Evolutionary conservation across 2,329 filamentous ascomycete genomes (phyloP), one percentile per base, ranked within the genome.

Genomic region (Pyrenophora seminiperda): DNA sequence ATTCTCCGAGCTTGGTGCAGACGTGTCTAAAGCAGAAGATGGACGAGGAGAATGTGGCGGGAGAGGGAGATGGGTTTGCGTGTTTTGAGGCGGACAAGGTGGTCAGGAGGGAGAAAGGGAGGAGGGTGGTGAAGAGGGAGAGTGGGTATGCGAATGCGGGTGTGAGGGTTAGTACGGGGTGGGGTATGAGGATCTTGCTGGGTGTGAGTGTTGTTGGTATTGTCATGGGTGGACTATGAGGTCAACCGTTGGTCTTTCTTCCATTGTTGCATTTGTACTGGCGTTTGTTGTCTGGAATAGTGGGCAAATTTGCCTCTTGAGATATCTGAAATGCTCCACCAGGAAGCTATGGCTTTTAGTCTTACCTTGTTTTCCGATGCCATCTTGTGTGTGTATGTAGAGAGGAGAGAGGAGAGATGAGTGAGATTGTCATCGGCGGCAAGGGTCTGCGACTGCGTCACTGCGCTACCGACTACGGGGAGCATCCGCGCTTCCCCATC

Each of bases 331-430:
- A 27, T 2, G 9, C 10, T 27, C 24, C 24, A 13, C 10, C n/a
- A n/a, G n/a, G n/a, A n/a, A n/a, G n/a, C n/a, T n/a, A n/a, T n/a
- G n/a, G n/a, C n/a, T n/a, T n/a, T n/a, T n/a, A n/a, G n/a, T n/a
- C n/a, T n/a, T 22, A 71, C 68, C 33, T 68, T 65, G 52, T 70
- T 70, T 50, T 58, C 57, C 31, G 66, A 63, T 29, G 60, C 62
- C 68, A 71, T 71, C 43, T 37, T 61, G 50, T 50, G 7, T 31
- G 18, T 14, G 11, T 18, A 34, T 27, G n/a, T n/a, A n/a, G n/a
- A n/a, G n/a, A n/a, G n/a, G n/a, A n/a, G n/a, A 22, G 7, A 34
- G 22, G 19, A 42, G 17, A 31, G 44, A 36, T 31, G 42, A 27
- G 29, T 18, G 15, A 14, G 33, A 11, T 24, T 47, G 24, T 5